Base-by-base conservation (phyloP, 148 eudicot species). In the Pharnaceum exiguum region DNA sequence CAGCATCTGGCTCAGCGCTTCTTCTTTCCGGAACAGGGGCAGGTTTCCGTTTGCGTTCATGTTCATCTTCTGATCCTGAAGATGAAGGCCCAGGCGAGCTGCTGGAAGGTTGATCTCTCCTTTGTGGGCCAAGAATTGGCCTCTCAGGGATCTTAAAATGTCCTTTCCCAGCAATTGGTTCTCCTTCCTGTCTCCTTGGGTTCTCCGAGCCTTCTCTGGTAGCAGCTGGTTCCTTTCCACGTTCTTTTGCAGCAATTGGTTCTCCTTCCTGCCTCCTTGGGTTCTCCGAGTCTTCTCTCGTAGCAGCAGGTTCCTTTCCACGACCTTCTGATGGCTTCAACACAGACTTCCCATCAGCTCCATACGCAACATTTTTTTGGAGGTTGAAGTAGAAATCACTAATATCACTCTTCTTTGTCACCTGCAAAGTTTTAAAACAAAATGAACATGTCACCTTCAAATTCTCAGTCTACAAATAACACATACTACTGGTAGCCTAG, bases 361-460 rank as follows among this genome's bases (percentile, higher is more conserved):
- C 96, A 77, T 69, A 91, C 3, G 96, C 96, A 26, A 85, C 82
- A 49, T 91, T 91, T 52, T 87, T 83, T 2, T 75, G 19, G 10
- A 91, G 69, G 73, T 68, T 85, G 90, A 91, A 91, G 76, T 91
- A 91, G 72, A 91, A 91, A 38, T 91, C 98, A 22, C 68, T 67
- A 32, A 87, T 37, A 67, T 87, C 98, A 18, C 69, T 71, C 81
- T 87, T 91, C 81, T 82, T 91, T 23, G 94, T 87, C 27, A 91
- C 90, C 98, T 91, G 57, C 28, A 49, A 46, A 55, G 54, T 55
- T 19, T 2, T 27, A 29, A 63, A 19, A 40, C 8, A 38, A 58
- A 51, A 48, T 12, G 2, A 42, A 43, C 27, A 40, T 58, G 40
- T 55, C 9, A 36, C 27, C 10, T 5, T 38, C 18, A 32, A 39